A percentile compares a stretch with the other conserved stretches of the same genome.
phyloP scores from a whole-genome alignment of 805 yeast genomes.

The Teunomyces aglyptinius region DNA sequence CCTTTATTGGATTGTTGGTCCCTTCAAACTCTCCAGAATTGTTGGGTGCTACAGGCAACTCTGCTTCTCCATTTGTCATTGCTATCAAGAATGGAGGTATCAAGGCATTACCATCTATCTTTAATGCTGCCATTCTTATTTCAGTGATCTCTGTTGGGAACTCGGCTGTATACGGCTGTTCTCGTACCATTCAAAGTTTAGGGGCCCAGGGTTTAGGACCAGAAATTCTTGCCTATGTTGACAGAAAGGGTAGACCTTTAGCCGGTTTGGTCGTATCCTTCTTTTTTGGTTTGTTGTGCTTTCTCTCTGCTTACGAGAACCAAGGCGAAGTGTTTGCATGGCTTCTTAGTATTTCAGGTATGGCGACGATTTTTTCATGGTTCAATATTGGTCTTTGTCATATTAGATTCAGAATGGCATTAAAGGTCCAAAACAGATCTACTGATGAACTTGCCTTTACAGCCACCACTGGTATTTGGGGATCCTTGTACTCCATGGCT shows the following conservation, averaged over 20 bases:
- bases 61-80: constrained; percentile 29
- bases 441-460: constrained; percentile 21
- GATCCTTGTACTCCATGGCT: constrained; percentile 23
- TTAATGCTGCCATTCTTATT: constrained; percentile 26
- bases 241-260: constrained; percentile 17
- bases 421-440: constrained; percentile 22
- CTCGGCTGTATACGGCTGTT: constrained; percentile 29
- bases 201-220: constrained; percentile 18
- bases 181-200: constrained; percentile 16
- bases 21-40: constrained; percentile 16
- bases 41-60: constrained; percentile 19
- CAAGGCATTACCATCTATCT: constrained; percentile 24
- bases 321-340: constrained; percentile 20
- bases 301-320: constrained; percentile 14
- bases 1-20: constrained; percentile 24
- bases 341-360: constrained; percentile 35
- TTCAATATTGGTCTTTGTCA: constrained; percentile 33
- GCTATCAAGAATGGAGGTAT: constrained; percentile 28
- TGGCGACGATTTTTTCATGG: constrained; percentile 37
- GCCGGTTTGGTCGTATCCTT: constrained; percentile 13
- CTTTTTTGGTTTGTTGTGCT: constrained; percentile 16
- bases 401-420: constrained; percentile 31
- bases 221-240: constrained; percentile 12
- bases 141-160: constrained; percentile 31
- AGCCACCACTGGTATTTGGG: constrained; percentile 23